Conservation (phyloP, 2,329 filamentous ascomycete species). For the Pseudocercospora macadamiae region DNA sequence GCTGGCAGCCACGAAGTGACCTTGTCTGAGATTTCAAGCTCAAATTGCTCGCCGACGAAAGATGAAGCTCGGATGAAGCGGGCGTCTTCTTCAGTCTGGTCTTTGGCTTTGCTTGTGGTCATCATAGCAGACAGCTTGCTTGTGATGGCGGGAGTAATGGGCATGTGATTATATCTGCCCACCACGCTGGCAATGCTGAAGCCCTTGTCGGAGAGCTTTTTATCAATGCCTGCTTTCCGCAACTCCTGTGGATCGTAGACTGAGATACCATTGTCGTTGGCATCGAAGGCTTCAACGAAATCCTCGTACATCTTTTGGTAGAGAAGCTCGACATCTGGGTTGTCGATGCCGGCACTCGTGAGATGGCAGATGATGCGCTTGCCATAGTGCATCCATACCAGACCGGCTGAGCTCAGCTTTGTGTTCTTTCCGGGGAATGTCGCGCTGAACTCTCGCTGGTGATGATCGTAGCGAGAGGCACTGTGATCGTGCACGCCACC, state of each 20-base stretch:
- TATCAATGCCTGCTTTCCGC: constrained; percentile 71
- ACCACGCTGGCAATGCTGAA: constrained; percentile 87
- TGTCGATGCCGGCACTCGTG: constrained; percentile 62
- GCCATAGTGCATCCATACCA: constrained; percentile 96
- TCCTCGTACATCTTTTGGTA: constrained; percentile 89
- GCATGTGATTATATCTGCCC: constrained; percentile 75
- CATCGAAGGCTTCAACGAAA: constrained; percentile 95
- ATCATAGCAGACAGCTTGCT: constrained; percentile 20
- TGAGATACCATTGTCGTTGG: constrained; percentile 94
- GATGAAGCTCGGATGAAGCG: constrained; percentile 76
- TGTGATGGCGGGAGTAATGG: constrained; percentile 24
- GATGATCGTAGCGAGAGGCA: constrained; percentile 87
- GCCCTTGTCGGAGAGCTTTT: constrained; percentile 79
- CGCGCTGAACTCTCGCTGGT: constrained; percentile 86
- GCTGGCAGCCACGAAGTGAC: constrained; percentile 83
- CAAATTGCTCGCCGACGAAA: constrained; percentile 89
- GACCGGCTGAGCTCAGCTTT: constrained; percentile 89
- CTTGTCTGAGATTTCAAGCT: constrained; percentile 76
- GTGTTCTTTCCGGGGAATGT: constrained; percentile 83
- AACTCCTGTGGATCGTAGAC: constrained; percentile 74
- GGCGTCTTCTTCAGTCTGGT: constrained; percentile 75
- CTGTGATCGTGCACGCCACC: constrained; percentile 85
- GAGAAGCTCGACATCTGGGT: constrained; percentile 71
- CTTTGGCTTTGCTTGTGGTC: constrained; percentile 39
- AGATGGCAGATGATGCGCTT: constrained; percentile 75